Percentiles rank a stretch among this genome's conserved stretches.
Conservation (phyloP, 139 green algal species). For the Auxenochlorella pyrenoidosa region DNA sequence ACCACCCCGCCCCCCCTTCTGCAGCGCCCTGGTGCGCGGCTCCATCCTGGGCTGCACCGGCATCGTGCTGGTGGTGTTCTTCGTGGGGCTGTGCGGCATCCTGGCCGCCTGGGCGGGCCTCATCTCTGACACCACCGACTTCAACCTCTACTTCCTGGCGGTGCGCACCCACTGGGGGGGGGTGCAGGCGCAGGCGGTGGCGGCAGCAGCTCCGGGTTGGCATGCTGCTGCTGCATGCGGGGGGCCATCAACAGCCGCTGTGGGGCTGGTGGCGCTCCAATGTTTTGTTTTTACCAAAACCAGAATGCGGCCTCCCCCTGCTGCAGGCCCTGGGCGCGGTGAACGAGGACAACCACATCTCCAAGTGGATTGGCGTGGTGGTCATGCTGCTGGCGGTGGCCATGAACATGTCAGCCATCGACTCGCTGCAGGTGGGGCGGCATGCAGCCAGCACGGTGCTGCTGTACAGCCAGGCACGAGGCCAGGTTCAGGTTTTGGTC, state of each 20-base stretch:
- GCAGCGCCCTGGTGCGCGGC: constrained; percentile 47
- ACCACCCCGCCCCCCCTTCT: background rate
- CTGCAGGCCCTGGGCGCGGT: background rate
- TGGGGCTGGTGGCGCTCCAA: too few relatives aligned
- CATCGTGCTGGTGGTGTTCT: constrained; percentile 64
- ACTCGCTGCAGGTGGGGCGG: constrained; percentile 60
- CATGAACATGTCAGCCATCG: constrained; percentile 81
- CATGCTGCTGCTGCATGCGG: too few relatives aligned
- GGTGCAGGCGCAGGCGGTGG: too few relatives aligned
- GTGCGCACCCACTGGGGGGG: constrained; percentile 4
- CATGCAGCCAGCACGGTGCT: background rate
- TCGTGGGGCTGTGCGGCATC: constrained; percentile 76
- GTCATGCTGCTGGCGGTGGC: constrained; percentile 67
- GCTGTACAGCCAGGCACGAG: too few relatives aligned
- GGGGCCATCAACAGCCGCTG: too few relatives aligned
- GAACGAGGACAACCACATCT: constrained; percentile 23
- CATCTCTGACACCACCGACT: constrained; percentile 44
- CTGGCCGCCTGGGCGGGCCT: constrained; percentile 75
- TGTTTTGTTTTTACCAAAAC: too few relatives aligned
- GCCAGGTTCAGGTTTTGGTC: too few relatives aligned
- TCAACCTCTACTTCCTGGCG: constrained; percentile 39
- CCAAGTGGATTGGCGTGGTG: constrained; percentile 66
- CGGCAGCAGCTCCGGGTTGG: too few relatives aligned
- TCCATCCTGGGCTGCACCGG: constrained; percentile 46
- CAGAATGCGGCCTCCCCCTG: background rate